Evolutionary conservation across 1,139 yeast genomes (phyloP).

Genomic region (Blastobotrys petasosporus): DNA sequence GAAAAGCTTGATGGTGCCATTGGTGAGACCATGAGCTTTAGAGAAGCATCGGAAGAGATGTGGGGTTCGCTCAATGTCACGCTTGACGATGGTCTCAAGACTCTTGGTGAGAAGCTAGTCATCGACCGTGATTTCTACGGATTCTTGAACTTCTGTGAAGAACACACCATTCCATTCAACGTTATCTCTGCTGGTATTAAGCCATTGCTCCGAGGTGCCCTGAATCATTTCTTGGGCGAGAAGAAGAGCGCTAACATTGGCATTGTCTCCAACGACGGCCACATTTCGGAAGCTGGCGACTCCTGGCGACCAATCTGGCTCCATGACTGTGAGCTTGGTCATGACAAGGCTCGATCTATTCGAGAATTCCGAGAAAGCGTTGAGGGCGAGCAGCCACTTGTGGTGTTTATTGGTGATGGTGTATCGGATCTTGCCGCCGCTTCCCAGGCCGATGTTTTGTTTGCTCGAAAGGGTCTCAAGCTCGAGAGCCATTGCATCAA

Average conservation of each 20-base stretch:
- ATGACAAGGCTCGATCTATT: constrained; percentile 53
- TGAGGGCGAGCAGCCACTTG: constrained; percentile 33
- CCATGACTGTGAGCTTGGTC: constrained; percentile 59
- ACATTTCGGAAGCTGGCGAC: constrained; percentile 35
- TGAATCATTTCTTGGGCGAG: constrained; percentile 51
- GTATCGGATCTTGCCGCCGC: constrained; percentile 44
- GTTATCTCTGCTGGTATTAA: constrained; percentile 64
- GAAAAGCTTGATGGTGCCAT: constrained; percentile 36
- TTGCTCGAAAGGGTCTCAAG: constrained; percentile 40
- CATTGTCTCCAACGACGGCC: constrained; percentile 55
- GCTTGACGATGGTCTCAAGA: constrained; percentile 49
- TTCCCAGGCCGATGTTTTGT: constrained; percentile 39
- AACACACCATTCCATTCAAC: constrained; percentile 50
- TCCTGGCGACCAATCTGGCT: constrained; percentile 56
- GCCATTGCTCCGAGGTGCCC: constrained; percentile 56
- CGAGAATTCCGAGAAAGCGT: constrained; percentile 11
- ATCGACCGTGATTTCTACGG: constrained; percentile 56
- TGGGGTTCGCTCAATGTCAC: constrained; percentile 42
- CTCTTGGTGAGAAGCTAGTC: constrained; percentile 45
- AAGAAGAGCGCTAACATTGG: constrained; percentile 51
- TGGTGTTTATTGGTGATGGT: constrained; percentile 42
- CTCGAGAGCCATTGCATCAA: constrained; percentile 39
- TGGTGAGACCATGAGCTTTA: constrained; percentile 35
- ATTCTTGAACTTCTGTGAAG: constrained; percentile 50
- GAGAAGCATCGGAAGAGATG: constrained; percentile 41